These are phyloP conservation scores for Butyriboletus loyo DNA, from an alignment of 768 basidiomycete genomes.

Conservation along the genomic window DNA sequence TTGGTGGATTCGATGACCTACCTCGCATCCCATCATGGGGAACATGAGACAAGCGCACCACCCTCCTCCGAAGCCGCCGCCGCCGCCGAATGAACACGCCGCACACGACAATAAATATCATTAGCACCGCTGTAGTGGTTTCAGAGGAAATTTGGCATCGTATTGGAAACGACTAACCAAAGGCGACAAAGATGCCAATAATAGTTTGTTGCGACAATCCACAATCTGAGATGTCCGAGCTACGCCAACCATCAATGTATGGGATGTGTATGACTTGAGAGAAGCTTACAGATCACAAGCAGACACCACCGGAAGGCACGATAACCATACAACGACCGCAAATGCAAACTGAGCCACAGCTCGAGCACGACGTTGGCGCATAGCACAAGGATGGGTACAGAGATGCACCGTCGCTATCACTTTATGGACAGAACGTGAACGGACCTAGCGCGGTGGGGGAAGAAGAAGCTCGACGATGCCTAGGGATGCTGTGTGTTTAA, in stretches of 20 bases:
- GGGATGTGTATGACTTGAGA: neutral
- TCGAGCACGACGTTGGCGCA: slow-evolving; percentile 1
- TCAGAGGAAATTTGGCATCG: neutral
- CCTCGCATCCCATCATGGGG: neutral
- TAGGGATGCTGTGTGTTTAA: neutral
- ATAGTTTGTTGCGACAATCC: neutral
- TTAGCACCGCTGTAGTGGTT: neutral
- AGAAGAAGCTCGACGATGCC: neutral
- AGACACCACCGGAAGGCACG: slow-evolving; percentile 6
- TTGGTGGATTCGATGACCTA: neutral
- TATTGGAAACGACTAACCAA: slow-evolving; percentile 10
- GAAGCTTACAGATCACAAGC: slow-evolving; percentile 16
- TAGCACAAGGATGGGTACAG: neutral
- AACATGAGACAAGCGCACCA: neutral
- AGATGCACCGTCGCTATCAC: neutral
- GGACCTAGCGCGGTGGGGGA: neutral
- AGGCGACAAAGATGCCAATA: neutral
- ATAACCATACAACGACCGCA: neutral
- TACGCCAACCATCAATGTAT: neutral
- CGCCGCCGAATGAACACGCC: neutral
- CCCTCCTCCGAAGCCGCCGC: neutral
- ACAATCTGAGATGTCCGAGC: neutral
- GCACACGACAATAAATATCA: neutral
- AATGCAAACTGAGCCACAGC: neutral
- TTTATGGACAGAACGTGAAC: neutral